Evolutionary conservation across 2,329 filamentous ascomycete species (phyloP).

Genomic region (Xylariales sp.): DNA sequence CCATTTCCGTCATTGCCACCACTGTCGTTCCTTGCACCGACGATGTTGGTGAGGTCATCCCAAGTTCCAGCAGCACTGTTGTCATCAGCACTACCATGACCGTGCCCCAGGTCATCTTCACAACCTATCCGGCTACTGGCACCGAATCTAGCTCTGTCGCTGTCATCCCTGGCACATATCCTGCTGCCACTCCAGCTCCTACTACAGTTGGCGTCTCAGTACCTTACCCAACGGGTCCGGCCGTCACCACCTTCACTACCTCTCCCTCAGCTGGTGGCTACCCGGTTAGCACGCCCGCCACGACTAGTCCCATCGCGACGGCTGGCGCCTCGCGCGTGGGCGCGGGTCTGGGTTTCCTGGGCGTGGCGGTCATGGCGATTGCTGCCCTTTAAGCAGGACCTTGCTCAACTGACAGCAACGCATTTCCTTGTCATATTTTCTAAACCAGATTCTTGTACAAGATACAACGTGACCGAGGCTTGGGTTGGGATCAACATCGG

Average conservation of each 20-base stretch:
- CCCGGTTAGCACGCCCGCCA: slow-evolving; percentile 39
- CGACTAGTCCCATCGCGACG: slow-evolving; percentile 45
- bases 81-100: slow-evolving; percentile 60
- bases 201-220: slow-evolving; percentile 43
- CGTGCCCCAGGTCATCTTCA: slow-evolving; percentile 56
- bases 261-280: slow-evolving; percentile 52
- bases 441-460: slow-evolving; percentile 35
- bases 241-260: slow-evolving; percentile 53
- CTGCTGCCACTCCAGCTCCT: slow-evolving; percentile 48
- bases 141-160: slow-evolving; percentile 55
- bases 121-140: slow-evolving; percentile 44
- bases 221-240: slow-evolving; percentile 51
- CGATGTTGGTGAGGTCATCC: slow-evolving; percentile 58
- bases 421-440: slow-evolving; percentile 16
- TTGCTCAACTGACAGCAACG: slow-evolving; percentile 8
- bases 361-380: slow-evolving; percentile 58
- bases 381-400: slow-evolving; percentile 58
- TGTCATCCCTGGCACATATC: slow-evolving; percentile 56
- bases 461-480: slow-evolving; percentile 28
- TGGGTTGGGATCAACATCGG: slow-evolving; percentile 19
- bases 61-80: slow-evolving; percentile 62
- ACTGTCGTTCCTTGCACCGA: slow-evolving; percentile 63
- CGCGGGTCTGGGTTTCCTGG: slow-evolving; percentile 59
- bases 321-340: slow-evolving; percentile 52
- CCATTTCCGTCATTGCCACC: slow-evolving; percentile 62